A percentile compares a stretch with the other conserved stretches of the same genome.
phyloP scores from a whole-genome alignment of 371 early-diverging fungal species.

The Mucor indicus region DNA sequence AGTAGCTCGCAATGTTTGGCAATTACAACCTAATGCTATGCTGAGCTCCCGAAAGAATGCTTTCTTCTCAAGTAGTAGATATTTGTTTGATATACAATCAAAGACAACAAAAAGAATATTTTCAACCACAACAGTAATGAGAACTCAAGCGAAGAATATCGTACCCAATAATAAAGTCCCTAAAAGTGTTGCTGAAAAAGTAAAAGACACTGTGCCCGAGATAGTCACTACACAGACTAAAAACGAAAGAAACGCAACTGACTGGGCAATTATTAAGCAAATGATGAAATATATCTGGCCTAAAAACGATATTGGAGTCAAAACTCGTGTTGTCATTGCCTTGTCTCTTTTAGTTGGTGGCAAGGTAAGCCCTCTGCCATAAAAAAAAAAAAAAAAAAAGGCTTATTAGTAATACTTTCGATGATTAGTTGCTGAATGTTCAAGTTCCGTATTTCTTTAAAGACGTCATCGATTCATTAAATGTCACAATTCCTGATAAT shows the following conservation, averaged over 20 bases:
- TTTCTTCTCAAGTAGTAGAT: too few relatives aligned
- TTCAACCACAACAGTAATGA: not conserved
- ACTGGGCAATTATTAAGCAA: constrained; percentile 76
- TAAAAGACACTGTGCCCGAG: not conserved
- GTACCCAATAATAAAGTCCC: not conserved
- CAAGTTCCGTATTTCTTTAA: constrained; percentile 96
- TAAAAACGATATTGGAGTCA: constrained; percentile 71
- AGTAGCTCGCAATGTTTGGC: constrained; percentile 2
- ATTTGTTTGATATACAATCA: not conserved
- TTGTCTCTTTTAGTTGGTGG: constrained; percentile 77
- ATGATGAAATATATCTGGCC: constrained; percentile 90
- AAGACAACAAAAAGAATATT: not conserved
- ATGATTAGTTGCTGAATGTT: constrained; percentile 74
- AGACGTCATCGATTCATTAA: constrained; percentile 75
- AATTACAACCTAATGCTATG: not conserved
- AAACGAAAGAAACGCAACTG: constrained; percentile 39
- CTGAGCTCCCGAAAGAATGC: too few relatives aligned
- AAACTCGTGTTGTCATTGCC: constrained; percentile 84
- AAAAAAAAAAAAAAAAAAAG: not conserved
- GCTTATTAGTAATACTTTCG: not conserved
- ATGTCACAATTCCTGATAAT: constrained; percentile 51
- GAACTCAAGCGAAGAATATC: not conserved
- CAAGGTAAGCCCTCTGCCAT: constrained; percentile 39
- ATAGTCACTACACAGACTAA: not conserved
- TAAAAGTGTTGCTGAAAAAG: not conserved